phyloP scores from a whole-genome alignment of 1,284 basidiomycete genomes.

The Pseudomicrostroma phylloplanum region DNA sequence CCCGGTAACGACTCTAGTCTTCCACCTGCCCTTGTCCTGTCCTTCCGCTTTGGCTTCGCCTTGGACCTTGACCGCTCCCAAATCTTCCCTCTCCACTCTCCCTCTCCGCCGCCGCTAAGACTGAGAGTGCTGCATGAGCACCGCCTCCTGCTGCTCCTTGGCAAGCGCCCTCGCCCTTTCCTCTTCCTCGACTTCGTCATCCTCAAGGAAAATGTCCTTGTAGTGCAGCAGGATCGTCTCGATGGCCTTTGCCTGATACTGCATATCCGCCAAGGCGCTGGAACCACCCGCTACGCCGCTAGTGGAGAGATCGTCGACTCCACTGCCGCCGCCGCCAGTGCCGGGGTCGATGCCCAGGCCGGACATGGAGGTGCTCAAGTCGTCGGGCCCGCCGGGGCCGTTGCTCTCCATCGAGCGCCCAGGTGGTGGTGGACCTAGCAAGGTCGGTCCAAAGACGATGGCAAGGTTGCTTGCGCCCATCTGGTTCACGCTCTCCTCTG shows the following conservation, averaged over 20 bases:
- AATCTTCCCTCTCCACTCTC: too few relatives aligned
- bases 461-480: constrained; percentile 92
- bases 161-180: not conserved
- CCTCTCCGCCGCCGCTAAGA: too few relatives aligned
- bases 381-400: not conserved
- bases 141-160: too few relatives aligned
- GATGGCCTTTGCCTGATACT: constrained; percentile 43
- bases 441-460: constrained; percentile 93
- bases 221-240: constrained; percentile 49
- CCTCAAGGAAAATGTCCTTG: constrained; percentile 45
- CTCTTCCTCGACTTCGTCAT: constrained; percentile 18
- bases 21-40: too few relatives aligned
- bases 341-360: not conserved
- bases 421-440: constrained; percentile 52
- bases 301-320: constrained; percentile 11
- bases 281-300: constrained; percentile 4
- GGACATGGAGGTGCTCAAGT: not conserved
- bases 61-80: too few relatives aligned
- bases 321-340: not conserved
- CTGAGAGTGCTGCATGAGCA: too few relatives aligned
- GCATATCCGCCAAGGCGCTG: constrained; percentile 44
- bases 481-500: constrained; percentile 61
- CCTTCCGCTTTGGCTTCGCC: too few relatives aligned
- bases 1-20: too few relatives aligned
- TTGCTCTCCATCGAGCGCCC: not conserved